Evolutionary conservation across 2,329 filamentous ascomycete species (phyloP).

Genomic region (Fusarium drepaniforme): DNA sequence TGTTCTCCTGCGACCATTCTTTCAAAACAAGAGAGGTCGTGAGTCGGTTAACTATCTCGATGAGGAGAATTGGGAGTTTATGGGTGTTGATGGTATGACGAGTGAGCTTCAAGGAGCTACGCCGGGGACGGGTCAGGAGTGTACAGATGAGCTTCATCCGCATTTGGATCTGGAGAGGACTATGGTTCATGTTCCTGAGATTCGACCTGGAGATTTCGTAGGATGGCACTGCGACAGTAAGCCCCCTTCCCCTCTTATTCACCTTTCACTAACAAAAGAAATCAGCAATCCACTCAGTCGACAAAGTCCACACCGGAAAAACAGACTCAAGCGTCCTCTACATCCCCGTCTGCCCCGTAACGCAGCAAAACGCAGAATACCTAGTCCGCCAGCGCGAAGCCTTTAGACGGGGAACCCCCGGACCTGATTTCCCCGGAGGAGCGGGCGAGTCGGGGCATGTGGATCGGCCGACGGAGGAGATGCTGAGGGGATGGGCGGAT

Average conservation of each 20-base stretch:
- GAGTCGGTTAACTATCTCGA: constrained; percentile 56
- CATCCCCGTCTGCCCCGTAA: constrained; percentile 88
- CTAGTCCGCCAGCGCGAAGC: constrained; percentile 77
- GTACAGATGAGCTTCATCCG: constrained; percentile 76
- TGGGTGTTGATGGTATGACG: constrained; percentile 58
- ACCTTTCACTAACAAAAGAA: constrained; percentile 3
- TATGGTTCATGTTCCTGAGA: constrained; percentile 77
- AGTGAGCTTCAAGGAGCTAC: constrained; percentile 77
- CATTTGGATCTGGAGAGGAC: constrained; percentile 75
- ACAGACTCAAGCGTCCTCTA: constrained; percentile 88
- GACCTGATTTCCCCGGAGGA: constrained; percentile 79
- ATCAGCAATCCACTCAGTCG: constrained; percentile 81
- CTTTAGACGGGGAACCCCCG: constrained; percentile 76
- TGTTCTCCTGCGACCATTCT: constrained; percentile 86
- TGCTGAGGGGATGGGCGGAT: constrained; percentile 49
- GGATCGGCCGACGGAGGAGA: constrained; percentile 57
- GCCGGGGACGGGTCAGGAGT: constrained; percentile 78
- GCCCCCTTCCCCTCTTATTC: constrained; percentile 16
- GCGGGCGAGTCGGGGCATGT: constrained; percentile 72
- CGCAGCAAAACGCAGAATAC: constrained; percentile 79
- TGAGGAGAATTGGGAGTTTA: constrained; percentile 70
- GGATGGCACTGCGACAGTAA: constrained; percentile 85
- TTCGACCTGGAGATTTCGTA: constrained; percentile 82
- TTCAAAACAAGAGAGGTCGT: constrained; percentile 62
- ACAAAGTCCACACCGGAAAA: constrained; percentile 78